phyloP scores from a whole-genome alignment of 148 eudicot genomes.

The Hydrangea macrophylla region DNA sequence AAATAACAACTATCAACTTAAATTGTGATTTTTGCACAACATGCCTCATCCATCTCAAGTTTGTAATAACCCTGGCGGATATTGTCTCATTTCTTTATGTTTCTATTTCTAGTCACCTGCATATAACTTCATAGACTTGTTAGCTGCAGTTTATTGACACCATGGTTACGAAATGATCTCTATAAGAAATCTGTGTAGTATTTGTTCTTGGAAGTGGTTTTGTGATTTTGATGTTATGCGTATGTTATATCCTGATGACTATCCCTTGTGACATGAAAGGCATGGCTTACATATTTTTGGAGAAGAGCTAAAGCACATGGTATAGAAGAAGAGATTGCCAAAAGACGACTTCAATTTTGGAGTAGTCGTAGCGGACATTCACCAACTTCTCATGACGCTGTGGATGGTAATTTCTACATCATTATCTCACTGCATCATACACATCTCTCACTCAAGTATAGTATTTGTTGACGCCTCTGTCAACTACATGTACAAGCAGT shows the following conservation, averaged over 20 bases:
- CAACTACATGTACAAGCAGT: too few relatives aligned
- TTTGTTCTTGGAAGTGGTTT: not conserved
- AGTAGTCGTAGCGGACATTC: constrained; percentile 68
- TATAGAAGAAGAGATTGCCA: constrained; percentile 71
- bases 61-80: too few relatives aligned
- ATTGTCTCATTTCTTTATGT: not conserved
- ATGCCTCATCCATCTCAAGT: too few relatives aligned
- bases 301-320: constrained; percentile 68
- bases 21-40: too few relatives aligned
- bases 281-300: constrained; percentile 96
- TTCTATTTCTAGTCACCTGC: not conserved
- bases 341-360: constrained; percentile 80
- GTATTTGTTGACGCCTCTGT: too few relatives aligned
- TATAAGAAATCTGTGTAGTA: not conserved
- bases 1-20: too few relatives aligned
- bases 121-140: not conserved
- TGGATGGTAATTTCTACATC: constrained; percentile 55
- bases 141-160: not conserved
- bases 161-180: not conserved
- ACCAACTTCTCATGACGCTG: constrained; percentile 91
- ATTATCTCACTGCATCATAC: not conserved
- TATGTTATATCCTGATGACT: not conserved
- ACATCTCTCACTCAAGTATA: too few relatives aligned
- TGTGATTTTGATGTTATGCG: not conserved
- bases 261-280: constrained; percentile 38